Conservation (phyloP, 805 yeast species). For the Scheffersomyces stipitis region DNA sequence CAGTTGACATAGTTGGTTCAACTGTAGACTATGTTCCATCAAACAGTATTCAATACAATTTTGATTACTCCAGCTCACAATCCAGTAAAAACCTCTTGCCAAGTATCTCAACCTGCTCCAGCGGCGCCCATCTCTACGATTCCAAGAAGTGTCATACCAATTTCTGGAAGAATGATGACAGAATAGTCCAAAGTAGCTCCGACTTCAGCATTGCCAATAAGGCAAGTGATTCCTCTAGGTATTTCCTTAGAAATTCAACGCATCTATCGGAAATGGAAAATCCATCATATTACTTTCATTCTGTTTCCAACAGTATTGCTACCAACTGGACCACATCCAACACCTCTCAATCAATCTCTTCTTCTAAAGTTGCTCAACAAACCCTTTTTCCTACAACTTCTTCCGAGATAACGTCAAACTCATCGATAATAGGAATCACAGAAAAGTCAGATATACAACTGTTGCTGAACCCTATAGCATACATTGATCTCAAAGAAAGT, state of each 20-base stretch:
- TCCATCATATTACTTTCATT: slow-evolving; percentile 11
- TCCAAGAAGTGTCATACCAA: slow-evolving; percentile 12
- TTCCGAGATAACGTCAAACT: background rate
- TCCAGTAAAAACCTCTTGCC: too few relatives aligned
- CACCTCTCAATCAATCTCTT: background rate
- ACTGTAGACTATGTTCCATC: too few relatives aligned
- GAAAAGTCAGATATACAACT: background rate
- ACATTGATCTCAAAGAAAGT: background rate
- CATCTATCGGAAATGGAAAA: slow-evolving; percentile 10
- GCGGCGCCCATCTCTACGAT: slow-evolving; percentile 1
- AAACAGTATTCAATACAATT: too few relatives aligned
- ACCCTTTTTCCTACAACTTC: background rate
- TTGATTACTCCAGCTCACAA: too few relatives aligned
- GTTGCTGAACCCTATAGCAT: background rate
- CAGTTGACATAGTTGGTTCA: too few relatives aligned
- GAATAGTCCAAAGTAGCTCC: slow-evolving; percentile 3
- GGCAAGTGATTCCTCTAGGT: slow-evolving; percentile 11
- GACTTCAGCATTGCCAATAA: slow-evolving; percentile 10
- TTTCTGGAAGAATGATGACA: slow-evolving; percentile 8
- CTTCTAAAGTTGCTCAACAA: background rate
- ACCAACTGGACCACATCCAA: background rate
- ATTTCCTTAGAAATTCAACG: slow-evolving; percentile 4
- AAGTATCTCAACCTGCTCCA: background rate
- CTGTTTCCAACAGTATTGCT: background rate
- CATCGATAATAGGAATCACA: background rate